Conservation (phyloP, 2,329 filamentous ascomycete genomes). For the Cladosporium sp. region DNA sequence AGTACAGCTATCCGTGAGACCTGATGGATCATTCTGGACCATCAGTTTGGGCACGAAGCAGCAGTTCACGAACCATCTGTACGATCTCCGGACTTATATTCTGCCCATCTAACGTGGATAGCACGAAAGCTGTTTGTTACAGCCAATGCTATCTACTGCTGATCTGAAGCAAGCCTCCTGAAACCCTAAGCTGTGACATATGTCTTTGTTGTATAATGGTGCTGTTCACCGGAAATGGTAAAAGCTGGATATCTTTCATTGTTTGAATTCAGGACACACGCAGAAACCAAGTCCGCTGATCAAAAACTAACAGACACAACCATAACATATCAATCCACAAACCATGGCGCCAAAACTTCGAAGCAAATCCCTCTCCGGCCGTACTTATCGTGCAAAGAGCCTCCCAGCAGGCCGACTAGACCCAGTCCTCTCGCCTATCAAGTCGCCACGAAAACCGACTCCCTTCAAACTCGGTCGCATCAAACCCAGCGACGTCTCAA, state of each 20-base stretch:
- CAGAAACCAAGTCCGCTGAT: background rate
- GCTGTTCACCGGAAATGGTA: background rate
- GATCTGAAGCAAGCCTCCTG: background rate
- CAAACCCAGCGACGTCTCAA: background rate
- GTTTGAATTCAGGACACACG: background rate
- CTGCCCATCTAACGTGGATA: background rate
- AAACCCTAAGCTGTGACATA: background rate
- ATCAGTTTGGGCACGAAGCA: background rate
- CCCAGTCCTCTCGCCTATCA: background rate
- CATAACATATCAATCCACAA: background rate
- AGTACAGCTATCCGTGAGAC: background rate
- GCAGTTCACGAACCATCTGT: background rate
- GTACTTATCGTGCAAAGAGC: slow-evolving; percentile 2
- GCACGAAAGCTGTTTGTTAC: background rate
- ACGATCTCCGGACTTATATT: background rate
- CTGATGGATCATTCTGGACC: background rate
- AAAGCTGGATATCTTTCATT: background rate
- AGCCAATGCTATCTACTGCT: background rate
- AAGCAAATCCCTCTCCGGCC: background rate
- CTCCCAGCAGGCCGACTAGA: background rate
- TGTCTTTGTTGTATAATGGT: background rate
- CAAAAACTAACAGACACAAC: background rate
- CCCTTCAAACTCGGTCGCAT: background rate
- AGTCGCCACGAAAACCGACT: background rate
- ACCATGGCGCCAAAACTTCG: background rate